Evolutionary conservation across 805 yeast genomes (phyloP).

Genomic region (Candida jianshihensis): DNA sequence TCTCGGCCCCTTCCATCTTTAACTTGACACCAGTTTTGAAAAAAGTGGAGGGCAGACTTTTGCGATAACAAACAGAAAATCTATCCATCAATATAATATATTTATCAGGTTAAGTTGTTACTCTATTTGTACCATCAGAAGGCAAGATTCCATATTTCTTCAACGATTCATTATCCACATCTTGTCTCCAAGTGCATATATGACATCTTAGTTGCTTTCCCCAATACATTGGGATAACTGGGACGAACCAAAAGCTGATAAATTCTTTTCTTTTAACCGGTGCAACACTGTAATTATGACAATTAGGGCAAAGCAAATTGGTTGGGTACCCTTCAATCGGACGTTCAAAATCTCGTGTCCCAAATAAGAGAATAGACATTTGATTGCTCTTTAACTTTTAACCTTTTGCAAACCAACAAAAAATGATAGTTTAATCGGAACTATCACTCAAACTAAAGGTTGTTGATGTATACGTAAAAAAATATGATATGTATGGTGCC

Average conservation of each 20-base stretch:
- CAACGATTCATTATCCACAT: conserved; percentile 25
- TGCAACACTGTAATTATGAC: conserved; percentile 48
- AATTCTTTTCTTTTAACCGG: conserved; percentile 48
- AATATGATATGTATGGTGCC: no score
- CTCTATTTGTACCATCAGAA: background rate
- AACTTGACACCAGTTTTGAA: no score
- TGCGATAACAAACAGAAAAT: background rate
- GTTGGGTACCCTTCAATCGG: conserved; percentile 17
- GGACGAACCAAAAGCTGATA: conserved; percentile 47
- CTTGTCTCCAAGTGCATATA: conserved; percentile 44
- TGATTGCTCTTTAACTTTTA: conserved; percentile 23
- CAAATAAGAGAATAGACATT: conserved; percentile 24
- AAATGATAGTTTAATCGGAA: background rate
- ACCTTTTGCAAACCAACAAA: conserved; percentile 3
- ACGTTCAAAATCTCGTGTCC: conserved; percentile 25
- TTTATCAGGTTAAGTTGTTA: no score
- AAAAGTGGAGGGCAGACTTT: no score
- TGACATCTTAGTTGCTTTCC: conserved; percentile 44
- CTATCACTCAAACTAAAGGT: no score
- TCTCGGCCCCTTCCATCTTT: no score
- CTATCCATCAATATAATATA: no score
- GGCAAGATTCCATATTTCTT: conserved; percentile 19
- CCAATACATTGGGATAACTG: conserved; percentile 46
- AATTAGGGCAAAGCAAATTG: conserved; percentile 43
- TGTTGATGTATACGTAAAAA: no score